phyloP scores from a whole-genome alignment of 345 rosid species.

The Fremontodendron californicum region DNA sequence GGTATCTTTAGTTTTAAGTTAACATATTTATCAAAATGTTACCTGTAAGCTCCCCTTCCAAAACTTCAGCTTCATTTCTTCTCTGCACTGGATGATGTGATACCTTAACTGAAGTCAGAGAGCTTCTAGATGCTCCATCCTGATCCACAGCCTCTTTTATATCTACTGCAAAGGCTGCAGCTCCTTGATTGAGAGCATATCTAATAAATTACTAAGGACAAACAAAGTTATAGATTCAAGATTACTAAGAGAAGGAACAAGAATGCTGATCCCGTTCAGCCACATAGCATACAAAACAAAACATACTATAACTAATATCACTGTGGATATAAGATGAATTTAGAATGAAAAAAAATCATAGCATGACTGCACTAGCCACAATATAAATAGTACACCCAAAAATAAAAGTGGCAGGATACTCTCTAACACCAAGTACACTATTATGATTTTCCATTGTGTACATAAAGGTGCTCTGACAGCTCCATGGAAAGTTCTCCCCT shows the following conservation, averaged over 20 bases:
- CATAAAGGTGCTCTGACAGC: slow-evolving; percentile 53
- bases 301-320: not conserved
- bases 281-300: not conserved
- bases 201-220: slow-evolving; percentile 36
- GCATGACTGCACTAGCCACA: not conserved
- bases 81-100: slow-evolving; percentile 49
- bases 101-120: slow-evolving; percentile 37
- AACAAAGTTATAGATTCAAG: slow-evolving; percentile 11
- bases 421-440: slow-evolving; percentile 96
- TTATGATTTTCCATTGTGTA: slow-evolving; percentile 95
- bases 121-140: slow-evolving; percentile 23
- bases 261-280: not conserved
- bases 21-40: slow-evolving; percentile 13
- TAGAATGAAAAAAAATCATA: not conserved
- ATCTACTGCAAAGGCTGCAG: slow-evolving; percentile 80
- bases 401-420: slow-evolving; percentile 52
- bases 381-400: not conserved
- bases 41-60: slow-evolving; percentile 45
- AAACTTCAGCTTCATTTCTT: slow-evolving; percentile 38
- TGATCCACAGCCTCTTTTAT: slow-evolving; percentile 41
- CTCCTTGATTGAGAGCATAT: slow-evolving; percentile 78
- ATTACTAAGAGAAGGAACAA: not conserved
- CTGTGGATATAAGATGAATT: not conserved
- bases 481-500: slow-evolving; percentile 97
- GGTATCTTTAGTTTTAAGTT: not conserved